phyloP scores from a whole-genome alignment of 148 eudicot genomes.

The Camellia granthamiana region DNA sequence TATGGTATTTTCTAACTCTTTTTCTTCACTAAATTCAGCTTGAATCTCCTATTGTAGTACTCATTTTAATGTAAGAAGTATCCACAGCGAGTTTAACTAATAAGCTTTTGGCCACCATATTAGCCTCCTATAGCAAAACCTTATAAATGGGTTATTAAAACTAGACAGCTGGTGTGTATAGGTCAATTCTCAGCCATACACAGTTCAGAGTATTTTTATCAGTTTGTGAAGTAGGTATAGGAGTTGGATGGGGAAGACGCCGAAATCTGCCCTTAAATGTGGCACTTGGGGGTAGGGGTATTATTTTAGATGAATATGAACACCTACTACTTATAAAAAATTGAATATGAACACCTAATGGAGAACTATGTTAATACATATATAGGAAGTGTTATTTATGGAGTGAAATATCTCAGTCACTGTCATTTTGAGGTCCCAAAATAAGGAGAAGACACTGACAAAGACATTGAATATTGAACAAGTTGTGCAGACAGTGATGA shows the following conservation, averaged over 20 bases:
- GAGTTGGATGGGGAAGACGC: too few species aligned
- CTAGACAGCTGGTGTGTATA: neutral
- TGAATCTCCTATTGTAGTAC: neutral
- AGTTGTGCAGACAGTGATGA: too few species aligned
- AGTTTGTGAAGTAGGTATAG: too few species aligned
- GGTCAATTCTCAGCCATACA: too few species aligned
- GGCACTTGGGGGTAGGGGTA: too few species aligned
- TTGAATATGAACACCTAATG: too few species aligned
- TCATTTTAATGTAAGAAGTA: neutral
- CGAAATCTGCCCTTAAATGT: too few species aligned
- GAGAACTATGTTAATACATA: neutral
- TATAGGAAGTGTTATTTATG: neutral
- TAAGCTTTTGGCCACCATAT: neutral
- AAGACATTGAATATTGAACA: too few species aligned
- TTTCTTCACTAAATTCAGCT: neutral
- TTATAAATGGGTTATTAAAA: neutral
- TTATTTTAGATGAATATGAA: too few species aligned
- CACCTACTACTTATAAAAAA: too few species aligned
- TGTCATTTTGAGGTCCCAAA: neutral
- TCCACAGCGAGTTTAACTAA: too few species aligned
- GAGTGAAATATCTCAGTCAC: neutral
- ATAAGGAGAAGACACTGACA: neutral
- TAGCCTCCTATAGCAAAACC: neutral
- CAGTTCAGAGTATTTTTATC: too few species aligned
- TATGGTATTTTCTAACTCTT: neutral